These are phyloP conservation scores for Colletotrichum kahawae DNA, from an alignment of 2,329 filamentous ascomycete genomes.

Conservation along the genomic window DNA sequence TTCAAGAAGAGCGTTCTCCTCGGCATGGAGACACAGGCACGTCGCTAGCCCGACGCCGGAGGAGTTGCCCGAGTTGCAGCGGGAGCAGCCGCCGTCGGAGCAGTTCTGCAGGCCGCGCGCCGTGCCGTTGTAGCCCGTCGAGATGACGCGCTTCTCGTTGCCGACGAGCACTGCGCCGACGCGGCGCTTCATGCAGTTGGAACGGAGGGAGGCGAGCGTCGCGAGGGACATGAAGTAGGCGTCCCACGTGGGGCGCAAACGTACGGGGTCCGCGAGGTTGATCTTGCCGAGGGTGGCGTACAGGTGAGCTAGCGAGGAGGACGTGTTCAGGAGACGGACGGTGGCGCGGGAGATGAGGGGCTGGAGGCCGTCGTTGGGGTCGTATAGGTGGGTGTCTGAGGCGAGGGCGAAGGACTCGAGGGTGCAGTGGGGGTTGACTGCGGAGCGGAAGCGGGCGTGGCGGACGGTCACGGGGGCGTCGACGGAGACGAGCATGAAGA, in stretches of 20 bases:
- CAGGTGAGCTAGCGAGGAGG: conserved; percentile 72
- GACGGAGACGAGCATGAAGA: conserved; percentile 91
- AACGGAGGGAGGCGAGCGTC: conserved; percentile 84
- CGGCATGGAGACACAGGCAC: conserved; percentile 95
- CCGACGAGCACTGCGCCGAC: conserved; percentile 92
- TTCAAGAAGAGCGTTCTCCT: conserved; percentile 96
- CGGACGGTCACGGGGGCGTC: conserved; percentile 87
- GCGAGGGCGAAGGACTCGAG: conserved; percentile 62
- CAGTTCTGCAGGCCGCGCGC: conserved; percentile 89
- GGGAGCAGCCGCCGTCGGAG: conserved; percentile 85
- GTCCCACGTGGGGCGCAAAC: conserved; percentile 91
- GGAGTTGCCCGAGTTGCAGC: conserved; percentile 80
- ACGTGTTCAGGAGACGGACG: conserved; percentile 86
- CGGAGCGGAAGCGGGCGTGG: conserved; percentile 77
- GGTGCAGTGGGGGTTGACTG: conserved; percentile 34
- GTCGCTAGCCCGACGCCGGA: conserved; percentile 79
- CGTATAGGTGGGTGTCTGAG: conserved; percentile 80
- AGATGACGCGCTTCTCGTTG: conserved; percentile 83
- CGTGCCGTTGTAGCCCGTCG: conserved; percentile 98
- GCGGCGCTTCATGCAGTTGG: conserved; percentile 97
- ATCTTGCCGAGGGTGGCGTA: conserved; percentile 75
- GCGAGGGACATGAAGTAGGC: conserved; percentile 99
- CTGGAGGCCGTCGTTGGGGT: conserved; percentile 66
- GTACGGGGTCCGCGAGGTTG: conserved; percentile 77
- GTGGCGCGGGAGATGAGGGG: conserved; percentile 82